Base-by-base conservation (phyloP, 371 early-diverging fungal genomes). In the Chytridium lagenaria region DNA sequence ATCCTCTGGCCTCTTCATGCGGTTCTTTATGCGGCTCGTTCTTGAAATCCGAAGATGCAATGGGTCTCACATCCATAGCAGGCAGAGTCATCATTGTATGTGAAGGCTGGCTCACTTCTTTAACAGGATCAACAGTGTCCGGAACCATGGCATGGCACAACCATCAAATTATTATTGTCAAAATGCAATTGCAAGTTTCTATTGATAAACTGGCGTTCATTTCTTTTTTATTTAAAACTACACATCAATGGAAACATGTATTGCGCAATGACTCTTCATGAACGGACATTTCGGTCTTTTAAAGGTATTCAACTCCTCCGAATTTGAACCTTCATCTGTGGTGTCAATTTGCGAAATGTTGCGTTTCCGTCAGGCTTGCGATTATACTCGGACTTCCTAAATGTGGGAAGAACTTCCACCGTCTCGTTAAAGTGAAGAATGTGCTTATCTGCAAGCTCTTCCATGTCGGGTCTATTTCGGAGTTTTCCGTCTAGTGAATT, bases 401-500 rank as follows among this genome's bases (percentile, higher is more conserved):
- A 82, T 16, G 88, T 88, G 7, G 91, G 88, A 44, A 89, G 82
- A 26, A 90, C 87, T 74, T 90, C 89, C 61, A 90, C 86, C 50
- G 83, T 85, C 31, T 83, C 81, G 59, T 77, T 65, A 61, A 79
- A 82, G 40, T 69, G 55, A 65, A 87, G 86, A 44, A 94, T 93
- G 23, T 91, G 87, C 68, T 87, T 86, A 65, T 93, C 90, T 44
- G 85, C 84, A 44, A 95, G 85, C 69, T 92, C 86, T 1, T 87
- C 86, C 15, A 84, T 82, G 12, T 88, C 75, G 10, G 95, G 94
- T 26, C 95, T 89, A 65, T 86, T 82, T 65, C 90, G 88, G 50
- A 95, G 84, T 74, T 92, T 92, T 77, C 84, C 81, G 26, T 88
- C 90, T 44, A 95, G 85, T 0, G 82, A 71, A 59, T 93, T 89